These are phyloP conservation scores for Cicer chorassanicum DNA, from an alignment of 306 rosid species.

Conservation along the genomic window DNA sequence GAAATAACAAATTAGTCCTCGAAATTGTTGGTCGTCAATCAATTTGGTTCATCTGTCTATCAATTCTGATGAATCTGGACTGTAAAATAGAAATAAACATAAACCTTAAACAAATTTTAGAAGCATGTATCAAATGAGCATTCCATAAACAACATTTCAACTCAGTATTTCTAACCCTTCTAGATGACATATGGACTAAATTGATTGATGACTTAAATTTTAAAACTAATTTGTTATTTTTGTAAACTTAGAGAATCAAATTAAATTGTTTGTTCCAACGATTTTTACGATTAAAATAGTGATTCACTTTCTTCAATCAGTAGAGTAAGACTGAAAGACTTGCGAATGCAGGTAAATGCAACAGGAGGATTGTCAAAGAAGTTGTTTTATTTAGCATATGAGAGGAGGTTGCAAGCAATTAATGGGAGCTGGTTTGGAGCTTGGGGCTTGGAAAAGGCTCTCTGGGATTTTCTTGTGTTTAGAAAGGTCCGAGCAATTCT, in stretches of 20 bases:
- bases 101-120: not conserved
- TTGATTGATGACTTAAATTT: not conserved
- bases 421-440: constrained; percentile 98
- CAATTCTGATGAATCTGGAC: not conserved
- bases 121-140: not conserved
- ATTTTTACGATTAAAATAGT: not conserved
- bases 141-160: not conserved
- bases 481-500: constrained; percentile 84
- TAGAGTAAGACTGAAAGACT: constrained; percentile 6
- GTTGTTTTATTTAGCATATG: constrained; percentile 86
- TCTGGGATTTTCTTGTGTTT: constrained; percentile 86
- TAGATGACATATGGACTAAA: not conserved
- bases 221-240: not conserved
- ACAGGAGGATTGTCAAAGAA: constrained; percentile 80
- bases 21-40: not conserved
- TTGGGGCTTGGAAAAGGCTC: constrained; percentile 83
- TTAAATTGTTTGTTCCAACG: not conserved
- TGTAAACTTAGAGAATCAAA: not conserved
- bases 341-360: constrained; percentile 67
- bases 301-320: not conserved
- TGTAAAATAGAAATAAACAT: constrained; percentile 11
- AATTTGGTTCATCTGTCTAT: not conserved
- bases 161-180: not conserved
- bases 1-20: not conserved
- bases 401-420: constrained; percentile 80